phyloP scores from a whole-genome alignment of 2,329 filamentous ascomycete species.

The Didymella keratinophila region DNA sequence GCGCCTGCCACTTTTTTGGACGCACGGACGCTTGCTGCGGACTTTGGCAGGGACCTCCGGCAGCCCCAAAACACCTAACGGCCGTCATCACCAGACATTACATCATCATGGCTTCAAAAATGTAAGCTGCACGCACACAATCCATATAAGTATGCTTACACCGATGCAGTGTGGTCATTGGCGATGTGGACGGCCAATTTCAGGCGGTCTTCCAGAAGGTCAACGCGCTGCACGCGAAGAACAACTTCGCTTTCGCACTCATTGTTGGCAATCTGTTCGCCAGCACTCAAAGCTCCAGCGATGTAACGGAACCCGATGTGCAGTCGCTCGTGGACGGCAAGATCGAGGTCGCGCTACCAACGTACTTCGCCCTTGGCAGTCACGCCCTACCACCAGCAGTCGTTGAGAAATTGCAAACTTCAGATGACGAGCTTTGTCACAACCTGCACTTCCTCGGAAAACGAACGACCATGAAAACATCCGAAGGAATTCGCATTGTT shows the following conservation, averaged over 20 bases:
- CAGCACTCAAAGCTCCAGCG: slow-evolving; percentile 52
- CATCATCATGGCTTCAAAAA: slow-evolving; percentile 62
- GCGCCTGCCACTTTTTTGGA: slow-evolving; percentile 21
- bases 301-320: slow-evolving; percentile 66
- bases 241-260: slow-evolving; percentile 85
- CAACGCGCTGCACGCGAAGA: slow-evolving; percentile 80
- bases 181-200: slow-evolving; percentile 81
- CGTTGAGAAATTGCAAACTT: slow-evolving; percentile 74
- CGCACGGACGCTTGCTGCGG: slow-evolving; percentile 3
- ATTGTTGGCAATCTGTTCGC: slow-evolving; percentile 84
- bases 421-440: slow-evolving; percentile 76
- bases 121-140: slow-evolving; percentile 49
- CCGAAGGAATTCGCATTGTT: slow-evolving; percentile 88
- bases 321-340: slow-evolving; percentile 73
- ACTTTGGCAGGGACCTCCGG: slow-evolving; percentile 3
- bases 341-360: slow-evolving; percentile 78
- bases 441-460: slow-evolving; percentile 90
- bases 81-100: slow-evolving; percentile 3
- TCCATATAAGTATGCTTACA: slow-evolving; percentile 17
- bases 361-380: slow-evolving; percentile 87
- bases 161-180: slow-evolving; percentile 74
- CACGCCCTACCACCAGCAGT: slow-evolving; percentile 74
- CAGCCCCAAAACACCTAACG: slow-evolving; percentile 10
- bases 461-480: slow-evolving; percentile 85
- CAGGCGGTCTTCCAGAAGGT: slow-evolving; percentile 81